phyloP scores from a whole-genome alignment of 805 yeast genomes.

The Candida morakotiae region DNA sequence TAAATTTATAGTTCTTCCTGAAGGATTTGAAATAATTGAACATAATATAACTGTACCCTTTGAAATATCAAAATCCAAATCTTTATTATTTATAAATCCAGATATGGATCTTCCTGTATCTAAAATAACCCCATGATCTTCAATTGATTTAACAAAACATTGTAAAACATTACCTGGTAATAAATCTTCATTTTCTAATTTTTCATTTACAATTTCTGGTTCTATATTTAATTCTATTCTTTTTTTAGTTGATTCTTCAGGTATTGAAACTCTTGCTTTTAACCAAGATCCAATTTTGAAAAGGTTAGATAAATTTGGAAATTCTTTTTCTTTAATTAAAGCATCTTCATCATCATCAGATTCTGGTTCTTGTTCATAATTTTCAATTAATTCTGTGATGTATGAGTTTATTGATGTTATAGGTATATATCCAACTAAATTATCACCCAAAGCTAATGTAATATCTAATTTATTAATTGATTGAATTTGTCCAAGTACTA shows the following conservation, averaged over 20 bases:
- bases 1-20: conserved; percentile 55
- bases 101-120: conserved; percentile 58
- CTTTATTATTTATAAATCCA: conserved; percentile 77
- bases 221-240: conserved; percentile 69
- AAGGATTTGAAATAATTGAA: conserved; percentile 44
- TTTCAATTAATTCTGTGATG: conserved; percentile 54
- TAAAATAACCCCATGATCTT: conserved; percentile 87
- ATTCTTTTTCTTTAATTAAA: conserved; percentile 25
- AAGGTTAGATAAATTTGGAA: conserved; percentile 52
- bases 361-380: conserved; percentile 41
- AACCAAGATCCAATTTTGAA: conserved; percentile 83
- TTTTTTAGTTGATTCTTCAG: conserved; percentile 46
- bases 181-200: conserved; percentile 62
- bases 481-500: conserved; percentile 72
- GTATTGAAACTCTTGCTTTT: conserved; percentile 69
- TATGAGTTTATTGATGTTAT: conserved; percentile 67
- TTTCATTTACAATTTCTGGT: conserved; percentile 65
- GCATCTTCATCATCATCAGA: conserved; percentile 36
- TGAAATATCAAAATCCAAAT: conserved; percentile 38
- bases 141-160: conserved; percentile 71
- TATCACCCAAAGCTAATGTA: conserved; percentile 72
- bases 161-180: conserved; percentile 63
- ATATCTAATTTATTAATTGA: conserved; percentile 60
- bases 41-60: conserved; percentile 72
- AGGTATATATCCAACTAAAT: conserved; percentile 73